Base-by-base conservation (phyloP, 768 basidiomycete genomes). In the Phanerodontia chrysosporium region DNA sequence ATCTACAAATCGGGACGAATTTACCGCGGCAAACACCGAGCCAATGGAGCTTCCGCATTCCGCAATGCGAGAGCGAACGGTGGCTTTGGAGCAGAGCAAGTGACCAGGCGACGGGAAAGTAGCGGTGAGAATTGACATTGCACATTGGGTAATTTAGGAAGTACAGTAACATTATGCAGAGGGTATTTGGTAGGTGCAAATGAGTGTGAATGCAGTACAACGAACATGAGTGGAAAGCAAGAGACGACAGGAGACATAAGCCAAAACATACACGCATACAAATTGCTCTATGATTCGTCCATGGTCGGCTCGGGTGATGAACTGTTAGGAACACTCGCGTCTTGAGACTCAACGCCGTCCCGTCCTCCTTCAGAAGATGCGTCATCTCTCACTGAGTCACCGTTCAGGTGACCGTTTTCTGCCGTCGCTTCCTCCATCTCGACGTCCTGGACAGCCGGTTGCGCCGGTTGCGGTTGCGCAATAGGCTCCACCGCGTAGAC, bases 401-500 rank as follows among this genome's bases (percentile, higher is more conserved):
- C 53, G 30, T 60, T 36, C 16, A 36, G 58, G 39, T 48, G 45
- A 27, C 30, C 51, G 44, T 59, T 54, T 42, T 32, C 52, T 27
- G 42, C 28, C 10, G n/a, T 39, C 12, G 56, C 46, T 29, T 60
- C 59, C 27, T 27, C 32, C 59, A 60, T 60, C 21, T 60, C 55
- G 36, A 51, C 35, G 28, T 55, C 45, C 35, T n/a, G 18, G 25
- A 18, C 45, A 14, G 56, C 21, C 21, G 24, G 46, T n/a, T 27
- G 49, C 25, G 48, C 67, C n/a, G 73, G n/a, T n/a, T 42, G 39
- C 18, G 39, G 8, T 42, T 10, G 62, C 25, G 73, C 75, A 8
- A 81, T 66, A 1, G 90, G 87, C 65, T 93, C 91, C 25, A 93
- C 89, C 21, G 91, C 91, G 63, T 94, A 94, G 45, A 88, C 87